phyloP scores from a whole-genome alignment of 2,329 filamentous ascomycete species.

The Phyllosticta citribraziliensis region DNA sequence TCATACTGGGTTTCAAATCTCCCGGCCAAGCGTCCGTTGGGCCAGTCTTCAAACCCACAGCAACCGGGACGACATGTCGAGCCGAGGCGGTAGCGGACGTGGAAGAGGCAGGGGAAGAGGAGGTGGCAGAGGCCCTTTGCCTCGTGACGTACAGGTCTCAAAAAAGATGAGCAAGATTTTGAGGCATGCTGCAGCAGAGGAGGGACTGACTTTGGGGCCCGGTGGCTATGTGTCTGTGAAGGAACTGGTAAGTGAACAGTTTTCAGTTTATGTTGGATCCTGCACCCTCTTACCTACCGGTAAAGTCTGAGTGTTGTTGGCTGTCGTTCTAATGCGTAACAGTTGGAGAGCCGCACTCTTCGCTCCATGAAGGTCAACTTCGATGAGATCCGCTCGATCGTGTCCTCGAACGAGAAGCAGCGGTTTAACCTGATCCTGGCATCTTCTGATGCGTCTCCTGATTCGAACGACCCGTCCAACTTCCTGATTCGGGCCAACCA shows the following conservation, averaged over 20 bases:
- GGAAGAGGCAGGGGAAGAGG: slow-evolving; percentile 1
- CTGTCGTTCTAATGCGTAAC: neutral
- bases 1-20: neutral
- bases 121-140: slow-evolving; percentile 14
- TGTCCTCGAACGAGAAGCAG: slow-evolving; percentile 76
- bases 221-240: slow-evolving; percentile 52
- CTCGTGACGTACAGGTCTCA: slow-evolving; percentile 37
- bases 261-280: neutral
- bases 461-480: slow-evolving; percentile 44
- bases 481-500: slow-evolving; percentile 93
- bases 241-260: slow-evolving; percentile 42
- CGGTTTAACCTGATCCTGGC: slow-evolving; percentile 69
- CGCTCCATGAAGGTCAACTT: slow-evolving; percentile 64
- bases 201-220: slow-evolving; percentile 47
- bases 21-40: neutral
- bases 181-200: slow-evolving; percentile 51
- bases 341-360: slow-evolving; percentile 51
- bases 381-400: slow-evolving; percentile 59
- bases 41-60: neutral
- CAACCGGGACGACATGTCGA: neutral
- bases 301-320: neutral
- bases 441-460: slow-evolving; percentile 13
- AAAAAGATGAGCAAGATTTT: slow-evolving; percentile 46
- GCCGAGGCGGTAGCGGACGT: neutral
- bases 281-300: neutral